These are phyloP conservation scores for Xylaria sp. DNA, from an alignment of 2,329 filamentous ascomycete species.

Conservation along the genomic window DNA sequence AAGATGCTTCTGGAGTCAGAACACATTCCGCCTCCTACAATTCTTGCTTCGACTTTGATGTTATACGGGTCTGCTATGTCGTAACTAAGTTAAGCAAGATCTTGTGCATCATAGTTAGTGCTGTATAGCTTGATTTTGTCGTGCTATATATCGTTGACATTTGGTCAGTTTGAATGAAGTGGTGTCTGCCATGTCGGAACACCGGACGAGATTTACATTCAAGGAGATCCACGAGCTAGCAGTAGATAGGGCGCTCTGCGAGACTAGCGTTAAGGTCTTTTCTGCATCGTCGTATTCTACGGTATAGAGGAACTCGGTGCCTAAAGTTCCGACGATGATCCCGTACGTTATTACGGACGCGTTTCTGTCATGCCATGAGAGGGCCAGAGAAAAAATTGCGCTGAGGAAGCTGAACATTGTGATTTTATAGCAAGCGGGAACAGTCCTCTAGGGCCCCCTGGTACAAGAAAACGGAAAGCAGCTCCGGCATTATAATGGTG, in stretches of 20 bases:
- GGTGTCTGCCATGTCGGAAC: background rate
- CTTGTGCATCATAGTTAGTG: conserved; percentile 40
- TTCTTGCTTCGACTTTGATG: conserved; percentile 37
- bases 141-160: conserved; percentile 37
- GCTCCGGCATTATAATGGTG: background rate
- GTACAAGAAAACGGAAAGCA: background rate
- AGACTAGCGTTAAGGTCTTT: conserved; percentile 39
- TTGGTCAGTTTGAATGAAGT: background rate
- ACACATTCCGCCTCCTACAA: conserved; percentile 38
- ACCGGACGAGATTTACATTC: conserved; percentile 41
- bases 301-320: conserved; percentile 46
- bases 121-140: conserved; percentile 49
- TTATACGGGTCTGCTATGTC: conserved; percentile 39
- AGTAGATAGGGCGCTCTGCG: conserved; percentile 37
- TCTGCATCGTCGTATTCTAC: conserved; percentile 47
- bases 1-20: conserved; percentile 42
- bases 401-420: background rate
- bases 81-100: conserved; percentile 46
- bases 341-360: conserved; percentile 1
- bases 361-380: background rate
- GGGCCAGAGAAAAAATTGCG: background rate
- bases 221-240: conserved; percentile 48
- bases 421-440: background rate
- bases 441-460: background rate
- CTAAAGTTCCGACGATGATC: conserved; percentile 48